phyloP scores from a whole-genome alignment of 169 alveolate genomes.

The Cryptosporidium meleagridis region DNA sequence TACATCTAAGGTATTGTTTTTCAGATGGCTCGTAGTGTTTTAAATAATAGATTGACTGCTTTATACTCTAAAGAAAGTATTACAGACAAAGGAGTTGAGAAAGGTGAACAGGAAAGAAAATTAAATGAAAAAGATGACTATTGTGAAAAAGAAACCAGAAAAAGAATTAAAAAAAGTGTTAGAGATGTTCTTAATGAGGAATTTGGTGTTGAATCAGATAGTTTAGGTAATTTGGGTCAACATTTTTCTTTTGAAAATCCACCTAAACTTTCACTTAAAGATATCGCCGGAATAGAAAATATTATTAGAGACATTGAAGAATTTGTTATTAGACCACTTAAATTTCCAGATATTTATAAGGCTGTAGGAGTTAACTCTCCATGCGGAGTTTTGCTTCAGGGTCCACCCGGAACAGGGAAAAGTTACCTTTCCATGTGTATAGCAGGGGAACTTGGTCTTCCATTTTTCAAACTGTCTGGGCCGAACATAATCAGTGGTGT shows the following conservation, averaged over 20 bases:
- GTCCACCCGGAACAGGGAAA: constrained; percentile 98
- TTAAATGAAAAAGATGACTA: not conserved
- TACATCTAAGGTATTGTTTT: not conserved
- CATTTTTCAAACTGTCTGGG: constrained; percentile 77
- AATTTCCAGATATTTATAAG: constrained; percentile 87
- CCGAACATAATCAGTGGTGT: constrained; percentile 88
- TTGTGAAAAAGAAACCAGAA: constrained; percentile 21
- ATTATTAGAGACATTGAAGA: constrained; percentile 81
- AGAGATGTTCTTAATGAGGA: constrained; percentile 59
- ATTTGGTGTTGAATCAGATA: constrained; percentile 24
- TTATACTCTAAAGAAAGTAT: constrained; percentile 22
- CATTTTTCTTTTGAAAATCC: constrained; percentile 58
- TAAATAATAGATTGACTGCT: constrained; percentile 33
- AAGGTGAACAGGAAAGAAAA: not conserved
- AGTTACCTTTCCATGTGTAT: constrained; percentile 96
- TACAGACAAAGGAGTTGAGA: not conserved
- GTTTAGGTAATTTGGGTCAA: not conserved
- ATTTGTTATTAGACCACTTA: constrained; percentile 77
- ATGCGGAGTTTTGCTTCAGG: constrained; percentile 93
- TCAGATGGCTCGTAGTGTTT: constrained; percentile 48
- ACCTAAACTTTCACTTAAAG: constrained; percentile 53
- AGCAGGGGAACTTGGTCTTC: constrained; percentile 84
- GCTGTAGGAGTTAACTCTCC: constrained; percentile 92
- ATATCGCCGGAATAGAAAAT: constrained; percentile 83
- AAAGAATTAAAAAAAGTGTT: constrained; percentile 32